phyloP scores from a whole-genome alignment of 1,284 basidiomycete genomes.

The Apiotrichum porosum region DNA sequence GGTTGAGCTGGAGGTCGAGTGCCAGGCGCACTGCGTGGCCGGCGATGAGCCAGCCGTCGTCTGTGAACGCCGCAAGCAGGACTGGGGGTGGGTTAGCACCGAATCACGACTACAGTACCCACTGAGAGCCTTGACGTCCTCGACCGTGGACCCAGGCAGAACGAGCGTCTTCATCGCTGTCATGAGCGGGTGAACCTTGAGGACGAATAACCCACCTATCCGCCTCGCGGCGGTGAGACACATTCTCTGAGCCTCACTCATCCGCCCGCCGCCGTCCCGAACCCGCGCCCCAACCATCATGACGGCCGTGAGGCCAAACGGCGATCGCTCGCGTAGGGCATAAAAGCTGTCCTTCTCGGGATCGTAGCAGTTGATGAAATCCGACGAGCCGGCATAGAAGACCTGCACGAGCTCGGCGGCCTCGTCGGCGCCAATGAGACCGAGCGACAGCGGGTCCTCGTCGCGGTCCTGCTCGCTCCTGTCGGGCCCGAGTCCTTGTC shows the following conservation, averaged over 20 bases:
- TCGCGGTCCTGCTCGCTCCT: conserved; percentile 2
- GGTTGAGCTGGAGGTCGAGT: conserved; percentile 77
- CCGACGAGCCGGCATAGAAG: conserved; percentile 72
- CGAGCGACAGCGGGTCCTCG: conserved; percentile 34
- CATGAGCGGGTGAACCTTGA: not conserved
- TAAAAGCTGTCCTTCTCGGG: conserved; percentile 66
- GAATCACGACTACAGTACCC: conserved; percentile 34
- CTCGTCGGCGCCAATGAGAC: conserved; percentile 65
- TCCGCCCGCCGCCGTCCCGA: conserved; percentile 63
- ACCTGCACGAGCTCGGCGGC: conserved; percentile 72
- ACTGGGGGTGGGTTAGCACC: conserved; percentile 53
- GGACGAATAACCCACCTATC: conserved; percentile 52
- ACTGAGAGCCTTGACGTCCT: conserved; percentile 82
- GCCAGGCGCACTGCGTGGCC: conserved; percentile 82
- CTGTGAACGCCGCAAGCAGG: conserved; percentile 78
- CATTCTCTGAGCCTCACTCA: conserved; percentile 15
- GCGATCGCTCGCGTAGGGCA: conserved; percentile 7
- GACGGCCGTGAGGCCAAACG: conserved; percentile 57
- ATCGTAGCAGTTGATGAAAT: conserved; percentile 77
- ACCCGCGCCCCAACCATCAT: conserved; percentile 80
- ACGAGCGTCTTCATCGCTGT: conserved; percentile 69
- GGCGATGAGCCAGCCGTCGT: conserved; percentile 79
- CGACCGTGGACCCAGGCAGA: conserved; percentile 66
- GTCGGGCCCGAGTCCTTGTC: no score
- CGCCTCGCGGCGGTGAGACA: conserved; percentile 63